Evolutionary conservation across 2,329 filamentous ascomycete genomes (phyloP).

Genomic region (Pyrenochaeta sp.): DNA sequence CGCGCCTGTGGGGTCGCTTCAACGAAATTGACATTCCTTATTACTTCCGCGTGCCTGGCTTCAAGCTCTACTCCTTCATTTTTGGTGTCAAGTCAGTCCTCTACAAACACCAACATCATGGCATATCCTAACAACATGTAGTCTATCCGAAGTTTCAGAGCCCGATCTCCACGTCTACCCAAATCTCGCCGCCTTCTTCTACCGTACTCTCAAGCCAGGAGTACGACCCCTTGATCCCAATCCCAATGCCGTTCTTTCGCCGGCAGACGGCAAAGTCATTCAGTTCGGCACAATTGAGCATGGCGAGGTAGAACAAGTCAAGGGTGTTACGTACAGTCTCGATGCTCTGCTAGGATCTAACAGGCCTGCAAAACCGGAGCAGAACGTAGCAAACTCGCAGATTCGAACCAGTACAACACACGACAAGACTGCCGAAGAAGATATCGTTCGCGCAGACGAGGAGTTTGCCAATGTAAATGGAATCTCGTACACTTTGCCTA

Average conservation of each 20-base stretch:
- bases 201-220: constrained; percentile 90
- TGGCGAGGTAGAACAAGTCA: constrained; percentile 97
- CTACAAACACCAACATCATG: constrained; percentile 40
- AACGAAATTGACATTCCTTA: constrained; percentile 90
- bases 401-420: constrained; percentile 35
- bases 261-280: constrained; percentile 87
- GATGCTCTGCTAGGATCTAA: constrained; percentile 82
- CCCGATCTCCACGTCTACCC: constrained; percentile 88
- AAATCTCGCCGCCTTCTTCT: constrained; percentile 97
- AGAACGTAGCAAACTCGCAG: constrained; percentile 30
- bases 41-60: constrained; percentile 85
- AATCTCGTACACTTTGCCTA: constrained; percentile 91
- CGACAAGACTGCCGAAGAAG: constrained; percentile 58
- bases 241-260: constrained; percentile 81
- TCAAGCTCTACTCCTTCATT: constrained; percentile 88
- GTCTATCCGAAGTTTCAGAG: constrained; percentile 85
- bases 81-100: constrained; percentile 79
- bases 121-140: constrained; percentile 49
- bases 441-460: constrained; percentile 80
- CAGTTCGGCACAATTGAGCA: constrained; percentile 93
- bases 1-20: constrained; percentile 87
- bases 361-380: constrained; percentile 55
- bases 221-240: constrained; percentile 84
- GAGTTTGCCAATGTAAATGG: constrained; percentile 95
- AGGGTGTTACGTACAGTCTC: constrained; percentile 96